Percentiles rank a stretch among this genome's conserved stretches.
These are phyloP conservation scores for Boletus subcaerulescens DNA, from an alignment of 768 basidiomycete species.

Conservation along the genomic window DNA sequence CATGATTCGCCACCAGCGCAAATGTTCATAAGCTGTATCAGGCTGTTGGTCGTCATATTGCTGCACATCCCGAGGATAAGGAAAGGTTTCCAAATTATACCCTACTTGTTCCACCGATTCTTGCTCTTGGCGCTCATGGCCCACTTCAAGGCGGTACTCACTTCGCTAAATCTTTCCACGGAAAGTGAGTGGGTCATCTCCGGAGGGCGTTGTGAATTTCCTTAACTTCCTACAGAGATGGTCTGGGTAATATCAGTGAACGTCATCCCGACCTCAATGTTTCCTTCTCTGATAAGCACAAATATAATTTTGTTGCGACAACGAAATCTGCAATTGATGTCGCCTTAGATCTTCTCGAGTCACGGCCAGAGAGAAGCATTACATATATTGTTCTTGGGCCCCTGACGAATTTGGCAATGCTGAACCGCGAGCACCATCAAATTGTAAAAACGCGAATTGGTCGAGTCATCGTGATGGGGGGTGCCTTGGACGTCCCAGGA, in stretches of 20 bases:
- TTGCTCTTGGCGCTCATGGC: constrained; percentile 59
- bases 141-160: constrained; percentile 73
- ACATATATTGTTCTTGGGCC: constrained; percentile 76
- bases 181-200: constrained; percentile 44
- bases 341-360: constrained; percentile 51
- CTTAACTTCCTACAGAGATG: constrained; percentile 49
- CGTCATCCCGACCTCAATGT: constrained; percentile 65
- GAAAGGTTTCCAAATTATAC: constrained; percentile 62
- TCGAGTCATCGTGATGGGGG: constrained; percentile 90
- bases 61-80: constrained; percentile 49
- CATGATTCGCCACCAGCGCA: constrained; percentile 36
- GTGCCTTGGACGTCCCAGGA: constrained; percentile 86
- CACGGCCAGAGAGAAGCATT: constrained; percentile 48
- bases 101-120: constrained; percentile 49
- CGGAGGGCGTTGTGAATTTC: background rate
- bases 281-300: constrained; percentile 3
- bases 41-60: constrained; percentile 57
- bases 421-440: constrained; percentile 53
- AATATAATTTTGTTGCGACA: constrained; percentile 48
- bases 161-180: constrained; percentile 84
- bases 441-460: constrained; percentile 59
- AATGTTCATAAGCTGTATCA: constrained; percentile 80
- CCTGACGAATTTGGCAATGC: constrained; percentile 73
- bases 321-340: constrained; percentile 51
- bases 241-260: constrained; percentile 55